Percentiles rank a stretch among this genome's conserved stretches.
These are phyloP conservation scores for Trichoderma orchidacearum DNA, from an alignment of 495 filamentous ascomycete species.

Conservation along the genomic window DNA sequence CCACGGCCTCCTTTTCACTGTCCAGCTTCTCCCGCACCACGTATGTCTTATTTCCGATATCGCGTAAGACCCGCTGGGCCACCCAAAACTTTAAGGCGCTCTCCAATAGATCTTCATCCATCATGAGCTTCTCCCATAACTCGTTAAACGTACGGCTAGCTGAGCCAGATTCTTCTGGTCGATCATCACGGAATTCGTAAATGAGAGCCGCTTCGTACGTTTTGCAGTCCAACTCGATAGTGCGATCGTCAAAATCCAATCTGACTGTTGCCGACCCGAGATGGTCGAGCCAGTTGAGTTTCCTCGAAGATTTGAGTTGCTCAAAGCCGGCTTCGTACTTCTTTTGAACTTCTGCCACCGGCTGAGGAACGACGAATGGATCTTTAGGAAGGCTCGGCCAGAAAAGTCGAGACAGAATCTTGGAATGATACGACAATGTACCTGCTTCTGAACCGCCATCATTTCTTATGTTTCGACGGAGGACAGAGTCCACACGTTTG, in stretches of 20 bases:
- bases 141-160: conserved; percentile 42
- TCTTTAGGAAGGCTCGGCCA: conserved; percentile 80
- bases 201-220: conserved; percentile 88
- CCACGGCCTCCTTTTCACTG: conserved; percentile 16
- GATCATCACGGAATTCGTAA: conserved; percentile 54
- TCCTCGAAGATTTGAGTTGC: conserved; percentile 61
- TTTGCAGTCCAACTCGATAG: conserved; percentile 46
- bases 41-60: conserved; percentile 29
- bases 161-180: conserved; percentile 9
- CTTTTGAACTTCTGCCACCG: conserved; percentile 48
- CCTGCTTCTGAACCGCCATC: conserved; percentile 8
- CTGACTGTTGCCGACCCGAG: conserved; percentile 70
- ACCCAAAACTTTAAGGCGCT: conserved; percentile 80
- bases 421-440: conserved; percentile 43
- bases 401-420: conserved; percentile 85
- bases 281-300: conserved; percentile 76
- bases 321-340: conserved; percentile 69
- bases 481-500: conserved; percentile 49
- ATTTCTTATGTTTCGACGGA: conserved; percentile 29
- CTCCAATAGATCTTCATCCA: conserved; percentile 62
- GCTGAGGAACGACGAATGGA: conserved; percentile 54
- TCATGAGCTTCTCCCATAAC: conserved; percentile 52
- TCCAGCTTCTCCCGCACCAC: conserved; percentile 27
- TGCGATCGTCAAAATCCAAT: conserved; percentile 72
- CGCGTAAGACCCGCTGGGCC: conserved; percentile 59